These are phyloP conservation scores for Oenanthe javanica DNA, from an alignment of 140 eudicot genomes.

Conservation along the genomic window DNA sequence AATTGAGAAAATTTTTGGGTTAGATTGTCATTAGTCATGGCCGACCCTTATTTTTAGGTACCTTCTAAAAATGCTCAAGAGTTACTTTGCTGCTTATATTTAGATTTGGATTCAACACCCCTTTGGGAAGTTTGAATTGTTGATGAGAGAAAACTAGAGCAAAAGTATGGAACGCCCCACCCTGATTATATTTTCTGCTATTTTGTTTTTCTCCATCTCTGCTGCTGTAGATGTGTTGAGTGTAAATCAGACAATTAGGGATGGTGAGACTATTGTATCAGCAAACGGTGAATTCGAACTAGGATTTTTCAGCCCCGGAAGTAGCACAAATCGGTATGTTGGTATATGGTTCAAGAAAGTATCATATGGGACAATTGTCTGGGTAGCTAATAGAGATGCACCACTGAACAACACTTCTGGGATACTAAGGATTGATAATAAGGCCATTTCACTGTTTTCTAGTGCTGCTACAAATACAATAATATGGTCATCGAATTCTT, in stretches of 20 bases:
- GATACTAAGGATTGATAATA: slow-evolving; percentile 17
- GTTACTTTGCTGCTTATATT: no score
- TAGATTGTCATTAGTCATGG: no score
- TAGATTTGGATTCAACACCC: no score
- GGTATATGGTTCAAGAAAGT: slow-evolving; percentile 58
- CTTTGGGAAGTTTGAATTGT: background rate
- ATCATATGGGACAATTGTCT: slow-evolving; percentile 31
- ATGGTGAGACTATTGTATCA: slow-evolving; percentile 31
- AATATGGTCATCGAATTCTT: slow-evolving; percentile 33
- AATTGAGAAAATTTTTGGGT: no score
- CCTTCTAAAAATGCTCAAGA: no score
- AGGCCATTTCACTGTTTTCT: slow-evolving; percentile 22
- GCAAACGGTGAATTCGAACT: slow-evolving; percentile 34
- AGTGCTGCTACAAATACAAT: slow-evolving; percentile 14
- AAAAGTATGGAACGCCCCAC: background rate
- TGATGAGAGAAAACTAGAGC: background rate
- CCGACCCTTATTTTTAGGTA: no score
- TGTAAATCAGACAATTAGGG: slow-evolving; percentile 22
- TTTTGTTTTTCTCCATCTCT: slow-evolving; percentile 1
- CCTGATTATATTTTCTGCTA: background rate
- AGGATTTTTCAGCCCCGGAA: slow-evolving; percentile 49
- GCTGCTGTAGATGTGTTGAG: slow-evolving; percentile 24
- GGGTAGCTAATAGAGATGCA: slow-evolving; percentile 50
- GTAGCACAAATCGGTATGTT: slow-evolving; percentile 32
- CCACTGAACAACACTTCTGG: slow-evolving; percentile 31